Conservation (phyloP, 192 early-diverging fungal genomes). For the Spizellomyces sp. region DNA sequence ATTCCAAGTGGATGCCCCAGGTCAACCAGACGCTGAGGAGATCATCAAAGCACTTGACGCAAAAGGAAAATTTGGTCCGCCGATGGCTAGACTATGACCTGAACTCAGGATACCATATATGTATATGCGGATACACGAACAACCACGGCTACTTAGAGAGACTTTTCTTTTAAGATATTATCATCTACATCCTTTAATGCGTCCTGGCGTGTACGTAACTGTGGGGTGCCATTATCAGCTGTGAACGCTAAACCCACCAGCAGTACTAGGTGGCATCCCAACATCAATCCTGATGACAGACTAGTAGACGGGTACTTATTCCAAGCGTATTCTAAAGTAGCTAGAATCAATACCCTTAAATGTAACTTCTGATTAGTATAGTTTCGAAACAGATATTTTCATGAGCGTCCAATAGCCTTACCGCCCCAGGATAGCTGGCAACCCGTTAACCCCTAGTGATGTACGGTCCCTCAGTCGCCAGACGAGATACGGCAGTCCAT, state of each 20-base stretch:
- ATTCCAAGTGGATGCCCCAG: conserved; percentile 21
- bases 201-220: no score
- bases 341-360: conserved; percentile 14
- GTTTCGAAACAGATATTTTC: no score
- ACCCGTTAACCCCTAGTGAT: no score
- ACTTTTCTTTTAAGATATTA: no score
- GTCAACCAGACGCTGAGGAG: conserved; percentile 4
- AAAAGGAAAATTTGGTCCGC: conserved; percentile 10
- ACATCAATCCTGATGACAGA: conserved; percentile 48
- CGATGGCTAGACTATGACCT: background rate
- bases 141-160: no score
- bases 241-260: background rate
- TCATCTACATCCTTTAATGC: no score
- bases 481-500: conserved; percentile 80
- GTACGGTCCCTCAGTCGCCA: conserved; percentile 36
- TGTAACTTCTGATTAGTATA: conserved; percentile 35
- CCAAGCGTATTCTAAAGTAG: conserved; percentile 75
- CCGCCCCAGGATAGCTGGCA: no score
- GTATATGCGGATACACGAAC: no score
- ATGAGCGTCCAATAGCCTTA: no score
- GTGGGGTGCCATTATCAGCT: no score
- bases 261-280: conserved; percentile 36
- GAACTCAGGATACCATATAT: no score
- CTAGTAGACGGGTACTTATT: conserved; percentile 85
- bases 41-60: conserved; percentile 5